A percentile compares a stretch with the other conserved stretches of the same genome.
These are phyloP conservation scores for Prunus armeniaca DNA, from an alignment of 306 rosid genomes.

Conservation along the genomic window DNA sequence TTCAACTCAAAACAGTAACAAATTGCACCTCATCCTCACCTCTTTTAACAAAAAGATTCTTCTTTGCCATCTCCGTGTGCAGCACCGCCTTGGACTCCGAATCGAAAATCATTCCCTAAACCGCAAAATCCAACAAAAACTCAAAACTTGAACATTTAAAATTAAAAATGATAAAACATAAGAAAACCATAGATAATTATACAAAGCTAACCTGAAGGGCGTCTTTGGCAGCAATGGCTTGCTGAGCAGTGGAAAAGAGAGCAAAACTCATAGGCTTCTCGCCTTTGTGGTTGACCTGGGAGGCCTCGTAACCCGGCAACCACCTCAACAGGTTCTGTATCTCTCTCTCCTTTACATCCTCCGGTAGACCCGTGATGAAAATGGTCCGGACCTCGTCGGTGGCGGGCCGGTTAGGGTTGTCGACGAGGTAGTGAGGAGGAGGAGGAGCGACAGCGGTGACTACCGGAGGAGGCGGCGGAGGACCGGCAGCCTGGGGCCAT, in stretches of 20 bases:
- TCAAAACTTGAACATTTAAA: neutral
- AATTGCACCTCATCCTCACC: constrained; percentile 30
- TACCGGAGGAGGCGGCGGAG: constrained; percentile 60
- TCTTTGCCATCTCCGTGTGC: constrained; percentile 99
- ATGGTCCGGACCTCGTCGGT: constrained; percentile 90
- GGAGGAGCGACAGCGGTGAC: constrained; percentile 28
- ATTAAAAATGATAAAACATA: neutral
- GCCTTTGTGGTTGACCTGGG: constrained; percentile 87
- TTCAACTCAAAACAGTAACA: neutral
- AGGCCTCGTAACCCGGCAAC: constrained; percentile 96
- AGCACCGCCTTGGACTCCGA: constrained; percentile 75
- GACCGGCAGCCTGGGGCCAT: constrained; percentile 65
- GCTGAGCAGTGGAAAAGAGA: constrained; percentile 65
- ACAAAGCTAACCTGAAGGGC: constrained; percentile 61
- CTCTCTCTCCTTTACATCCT: constrained; percentile 91
- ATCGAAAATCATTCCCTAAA: constrained; percentile 85
- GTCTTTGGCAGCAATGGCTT: constrained; percentile 83
- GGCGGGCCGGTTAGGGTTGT: constrained; percentile 46
- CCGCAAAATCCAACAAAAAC: neutral
- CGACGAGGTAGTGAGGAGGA: constrained; percentile 42
- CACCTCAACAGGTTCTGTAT: constrained; percentile 81
- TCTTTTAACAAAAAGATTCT: constrained; percentile 88
- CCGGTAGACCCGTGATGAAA: constrained; percentile 91
- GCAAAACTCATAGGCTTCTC: constrained; percentile 99
- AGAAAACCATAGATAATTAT: neutral